Conservation (phyloP, 2,329 filamentous ascomycete genomes). For the Zalaria obscura region DNA sequence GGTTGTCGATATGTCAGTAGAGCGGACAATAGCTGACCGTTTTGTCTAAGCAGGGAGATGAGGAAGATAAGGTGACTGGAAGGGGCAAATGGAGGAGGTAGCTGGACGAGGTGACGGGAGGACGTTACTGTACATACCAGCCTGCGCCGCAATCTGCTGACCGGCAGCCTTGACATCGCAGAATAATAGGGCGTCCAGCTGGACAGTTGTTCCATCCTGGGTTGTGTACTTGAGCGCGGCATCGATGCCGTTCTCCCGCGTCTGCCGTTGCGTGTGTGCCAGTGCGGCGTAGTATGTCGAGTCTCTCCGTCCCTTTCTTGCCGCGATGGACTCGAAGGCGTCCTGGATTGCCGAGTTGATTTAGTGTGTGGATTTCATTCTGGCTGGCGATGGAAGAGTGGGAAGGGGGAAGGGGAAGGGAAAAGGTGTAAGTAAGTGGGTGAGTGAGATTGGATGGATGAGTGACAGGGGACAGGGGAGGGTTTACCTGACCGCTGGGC, state of each 20-base stretch:
- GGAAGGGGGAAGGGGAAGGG: background rate
- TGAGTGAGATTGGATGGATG: background rate
- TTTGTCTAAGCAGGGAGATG: too few relatives aligned
- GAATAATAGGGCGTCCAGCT: conserved; percentile 16
- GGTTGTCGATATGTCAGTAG: background rate
- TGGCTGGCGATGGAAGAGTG: background rate
- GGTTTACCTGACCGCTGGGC: conserved; percentile 13
- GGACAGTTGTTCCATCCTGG: conserved; percentile 14
- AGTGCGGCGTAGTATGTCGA: conserved; percentile 14
- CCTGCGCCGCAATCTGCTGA: conserved; percentile 19
- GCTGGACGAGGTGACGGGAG: background rate
- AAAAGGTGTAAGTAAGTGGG: too few relatives aligned
- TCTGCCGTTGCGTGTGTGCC: conserved; percentile 13
- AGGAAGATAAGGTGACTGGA: too few relatives aligned
- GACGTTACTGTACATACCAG: conserved; percentile 2
- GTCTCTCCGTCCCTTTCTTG: conserved; percentile 10
- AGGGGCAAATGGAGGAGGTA: too few relatives aligned
- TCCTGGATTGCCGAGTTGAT: conserved; percentile 3
- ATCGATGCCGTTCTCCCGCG: conserved; percentile 16
- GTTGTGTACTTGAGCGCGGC: conserved; percentile 9
- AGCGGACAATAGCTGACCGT: too few relatives aligned
- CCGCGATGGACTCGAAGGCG: conserved; percentile 8
- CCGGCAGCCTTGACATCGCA: conserved; percentile 16
- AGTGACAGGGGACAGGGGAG: conserved; percentile 6
- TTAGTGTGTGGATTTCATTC: background rate